Base-by-base conservation (phyloP, 116 monocot species). In the Cymodocea nodosa region DNA sequence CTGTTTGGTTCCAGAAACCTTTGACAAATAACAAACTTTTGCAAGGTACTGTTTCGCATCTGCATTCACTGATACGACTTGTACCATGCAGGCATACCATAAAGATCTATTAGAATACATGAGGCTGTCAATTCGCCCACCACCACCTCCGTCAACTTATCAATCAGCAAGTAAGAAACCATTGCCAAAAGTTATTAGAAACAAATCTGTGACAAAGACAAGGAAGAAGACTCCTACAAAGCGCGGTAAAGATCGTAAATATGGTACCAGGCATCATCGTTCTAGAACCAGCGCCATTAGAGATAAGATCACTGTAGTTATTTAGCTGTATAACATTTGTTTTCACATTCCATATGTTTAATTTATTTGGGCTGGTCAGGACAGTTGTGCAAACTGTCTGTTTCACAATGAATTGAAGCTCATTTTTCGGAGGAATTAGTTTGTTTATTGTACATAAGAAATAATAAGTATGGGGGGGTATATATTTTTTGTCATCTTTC, bases 21-120 rank as follows among this genome's bases (percentile, higher is more conserved):
- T 24, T 4, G 2, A 25, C 23, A 15, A 17, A 6, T 11, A 6
- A 23, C 35, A 16, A 11, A 51, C 30, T 58, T 59, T 57, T 59
- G 24, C 2, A 15, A 4, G 10, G 50, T 71, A 25, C 25, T 2
- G 6, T 7, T 23, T 51, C 9, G 12, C 19, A 37, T 6, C 35
- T 17, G 34, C 19, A 24, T 22, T 17, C 61, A 5, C 2, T 51
- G 8, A 62, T 25, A 49, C 48, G 23, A 64, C 59, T 51, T 35
- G 16, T 57, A 54, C 36, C 36, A 19, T 72, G 67, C 83, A 95
- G 95, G 75, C 83, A 48, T 95, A 95, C 60, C 95, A 95, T 65
- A 85, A 81, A 76, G 95, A 90, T 67, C 23, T 95, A 25, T 62
- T 87, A 58, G 87, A 90, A 74, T 75, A 85, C 44, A 78, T 77